Base-by-base conservation (phyloP, 495 filamentous ascomycete genomes). In the Pyrenopolyporus hunteri region DNA sequence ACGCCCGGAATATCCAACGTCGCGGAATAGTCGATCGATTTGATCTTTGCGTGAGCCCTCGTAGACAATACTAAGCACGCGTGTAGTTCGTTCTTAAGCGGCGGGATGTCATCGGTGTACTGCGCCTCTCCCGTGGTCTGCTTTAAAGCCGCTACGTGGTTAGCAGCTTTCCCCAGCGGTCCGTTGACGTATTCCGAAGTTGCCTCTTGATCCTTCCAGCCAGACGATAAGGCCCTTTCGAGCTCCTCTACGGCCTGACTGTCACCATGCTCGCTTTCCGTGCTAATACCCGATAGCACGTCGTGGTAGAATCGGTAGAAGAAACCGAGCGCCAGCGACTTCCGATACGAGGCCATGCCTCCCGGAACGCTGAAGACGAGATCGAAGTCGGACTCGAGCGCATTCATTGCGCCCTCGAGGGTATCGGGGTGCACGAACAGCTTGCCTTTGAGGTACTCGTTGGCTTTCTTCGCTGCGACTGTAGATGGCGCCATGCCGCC, bases 271-370 rank as follows among this genome's bases (percentile, higher is more conserved):
- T 70, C 59, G 19, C 64, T 71, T 45, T 72, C 50, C 0, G 70
- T 71, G 22, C 80, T 73, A 4, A 87, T 65, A 29, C 73, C 70
- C 5, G 76, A 71, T 56, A 85, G 71, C 2, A 82, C 76, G 29
- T 86, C 84, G 51, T 96, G 89, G 68, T 93, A 96, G 68, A 93
- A 96, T 17, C 89, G 84, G 71, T 93, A 94, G 74, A 94, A 93
- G 79, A 96, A 92, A 2, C 89, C 83, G 33, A 97, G 78, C 0
- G 93, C 93, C 33, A 97, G 78, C 9, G 92, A 91, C 66, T 94
- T 96, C 17, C 93, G 80, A 73, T 97, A 98, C 1, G 90, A 95
- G 8, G 93, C 92, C 93, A 98, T 98, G 31, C 93, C 93, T 57
- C 93, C 93, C 0, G 92, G 92, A 1, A 97, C 93, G 17, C 91